Evolutionary conservation across 2,329 filamentous ascomycete species (phyloP), one percentile per base, ranked within the genome.

Genomic region (Fusarium neocosmosporiellum): DNA sequence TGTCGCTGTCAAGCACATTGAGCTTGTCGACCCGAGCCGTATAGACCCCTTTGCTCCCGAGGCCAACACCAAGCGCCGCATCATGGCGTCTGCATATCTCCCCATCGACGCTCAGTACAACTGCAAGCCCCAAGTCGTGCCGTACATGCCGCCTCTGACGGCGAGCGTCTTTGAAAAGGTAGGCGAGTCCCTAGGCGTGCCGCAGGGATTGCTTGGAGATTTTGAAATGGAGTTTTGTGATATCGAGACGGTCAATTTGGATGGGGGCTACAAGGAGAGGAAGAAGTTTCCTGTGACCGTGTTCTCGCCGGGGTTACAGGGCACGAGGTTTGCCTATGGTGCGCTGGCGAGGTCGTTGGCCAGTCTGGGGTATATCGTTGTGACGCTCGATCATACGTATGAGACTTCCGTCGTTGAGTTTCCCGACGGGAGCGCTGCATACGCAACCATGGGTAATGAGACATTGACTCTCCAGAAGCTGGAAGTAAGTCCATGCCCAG

Each of bases 351-450:
- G 81, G 18, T 82, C 84, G 5, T 76, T 88, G 18, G 84, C 85
- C 2, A 84, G 83, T 7, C 79, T 82, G 5, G 86, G 86, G 0
- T 85, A 83, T 54, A 80, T 81, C 13, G 82, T 88, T 5, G 74
- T 87, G 0, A 79, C 85, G 0, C 74, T 88, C 46, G 87, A 88
- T 64, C 86, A 88, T 60, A 81, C 86, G 0, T 82, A 85, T 63
- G 86, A 88, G 55, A 78, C 83, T 0, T 65, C 76, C 2, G 78
- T 84, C 7, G 81, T 88, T 14, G 81, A 86, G 63, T 87, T 84
- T 27, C 83, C 84, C 0, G 79, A 86, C 43, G 85, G 81, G 2
- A 80, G 77, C 1, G 66, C 79, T n/a, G 67, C 43, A 2, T 27
- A 54, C 27, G 31, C 37, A 46, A 33, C 2, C 22, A n/a, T 29